Percentiles rank a stretch among this genome's conserved stretches.
Evolutionary conservation across 352 stramenopile genomes (phyloP).

Genomic region (Globisporangium ultimum): DNA sequence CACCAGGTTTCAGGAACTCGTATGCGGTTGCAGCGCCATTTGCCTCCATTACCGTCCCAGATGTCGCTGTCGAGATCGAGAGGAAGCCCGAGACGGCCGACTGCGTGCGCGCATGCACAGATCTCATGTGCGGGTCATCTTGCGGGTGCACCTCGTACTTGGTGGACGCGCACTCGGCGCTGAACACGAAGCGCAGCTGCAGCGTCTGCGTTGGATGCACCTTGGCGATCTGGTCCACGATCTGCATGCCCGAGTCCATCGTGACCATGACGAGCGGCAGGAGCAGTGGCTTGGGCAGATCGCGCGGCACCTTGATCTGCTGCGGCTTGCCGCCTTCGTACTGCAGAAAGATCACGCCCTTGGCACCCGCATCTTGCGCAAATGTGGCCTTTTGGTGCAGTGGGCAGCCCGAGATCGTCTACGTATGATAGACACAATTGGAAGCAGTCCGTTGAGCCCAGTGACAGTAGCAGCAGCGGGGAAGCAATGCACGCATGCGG

Average conservation of each 20-base stretch:
- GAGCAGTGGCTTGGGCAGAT: slow-evolving; percentile 38
- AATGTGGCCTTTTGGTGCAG: slow-evolving; percentile 65
- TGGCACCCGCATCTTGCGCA: slow-evolving; percentile 50
- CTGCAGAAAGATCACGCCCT: slow-evolving; percentile 63
- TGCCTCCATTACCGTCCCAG: slow-evolving; percentile 23
- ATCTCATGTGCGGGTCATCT: slow-evolving; percentile 31
- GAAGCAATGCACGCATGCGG: not conserved
- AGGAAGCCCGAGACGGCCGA: slow-evolving; percentile 50
- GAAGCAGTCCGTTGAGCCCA: not conserved
- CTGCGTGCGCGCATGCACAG: slow-evolving; percentile 34
- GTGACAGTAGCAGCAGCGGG: not conserved
- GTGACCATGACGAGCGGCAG: slow-evolving; percentile 70
- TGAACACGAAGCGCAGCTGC: slow-evolving; percentile 60
- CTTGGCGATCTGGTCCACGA: slow-evolving; percentile 34
- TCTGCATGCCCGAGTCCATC: slow-evolving; percentile 45
- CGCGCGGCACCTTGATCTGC: slow-evolving; percentile 36
- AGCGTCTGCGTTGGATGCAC: slow-evolving; percentile 26
- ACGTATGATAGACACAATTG: slow-evolving; percentile 3
- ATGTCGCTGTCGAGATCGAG: slow-evolving; percentile 46
- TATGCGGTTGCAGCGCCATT: slow-evolving; percentile 21
- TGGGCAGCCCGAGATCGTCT: slow-evolving; percentile 48
- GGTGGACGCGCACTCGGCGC: slow-evolving; percentile 30
- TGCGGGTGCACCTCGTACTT: slow-evolving; percentile 45
- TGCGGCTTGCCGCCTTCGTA: slow-evolving; percentile 49
- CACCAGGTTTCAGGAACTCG: slow-evolving; percentile 22